These are phyloP conservation scores for Fusarium armeniacum DNA, from an alignment of 2,329 filamentous ascomycete genomes.

Conservation along the genomic window DNA sequence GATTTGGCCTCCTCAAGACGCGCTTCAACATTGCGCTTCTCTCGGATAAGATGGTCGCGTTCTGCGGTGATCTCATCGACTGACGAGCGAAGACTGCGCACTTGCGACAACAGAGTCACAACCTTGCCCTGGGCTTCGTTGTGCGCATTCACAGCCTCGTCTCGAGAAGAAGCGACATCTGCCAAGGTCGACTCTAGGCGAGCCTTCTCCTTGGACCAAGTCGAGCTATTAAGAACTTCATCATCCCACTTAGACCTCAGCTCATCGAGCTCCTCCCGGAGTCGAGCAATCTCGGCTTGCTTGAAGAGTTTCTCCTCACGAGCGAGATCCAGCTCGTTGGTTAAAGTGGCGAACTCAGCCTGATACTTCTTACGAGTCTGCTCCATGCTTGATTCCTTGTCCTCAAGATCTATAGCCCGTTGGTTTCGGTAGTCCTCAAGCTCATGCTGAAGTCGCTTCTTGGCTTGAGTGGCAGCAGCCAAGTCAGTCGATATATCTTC, in stretches of 20 bases:
- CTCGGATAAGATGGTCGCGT: constrained; percentile 84
- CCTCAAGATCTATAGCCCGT: constrained; percentile 94
- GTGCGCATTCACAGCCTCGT: constrained; percentile 92
- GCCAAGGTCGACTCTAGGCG: constrained; percentile 90
- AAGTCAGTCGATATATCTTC: constrained; percentile 94
- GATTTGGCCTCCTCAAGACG: constrained; percentile 89
- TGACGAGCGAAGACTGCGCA: constrained; percentile 83
- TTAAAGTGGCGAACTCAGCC: constrained; percentile 87
- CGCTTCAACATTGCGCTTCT: constrained; percentile 90
- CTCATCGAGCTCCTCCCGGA: constrained; percentile 97
- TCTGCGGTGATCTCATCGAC: constrained; percentile 90
- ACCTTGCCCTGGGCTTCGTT: constrained; percentile 96
- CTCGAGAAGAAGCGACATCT: constrained; percentile 89
- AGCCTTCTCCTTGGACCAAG: constrained; percentile 98
- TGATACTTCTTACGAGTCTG: constrained; percentile 99
- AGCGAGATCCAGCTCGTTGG: constrained; percentile 92
- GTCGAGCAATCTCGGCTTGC: constrained; percentile 86
- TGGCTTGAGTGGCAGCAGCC: constrained; percentile 85
- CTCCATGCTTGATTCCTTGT: constrained; percentile 96
- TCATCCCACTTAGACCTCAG: constrained; percentile 98
- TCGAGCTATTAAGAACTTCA: constrained; percentile 96
- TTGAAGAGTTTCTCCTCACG: constrained; percentile 89
- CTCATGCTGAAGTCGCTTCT: constrained; percentile 95
- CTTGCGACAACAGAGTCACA: constrained; percentile 89
- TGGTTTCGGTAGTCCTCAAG: constrained; percentile 97